Evolutionary conservation across 192 early-diverging fungal species (phyloP), one percentile per base, ranked within the genome.

Genomic region (Powellomyces hirtus): DNA sequence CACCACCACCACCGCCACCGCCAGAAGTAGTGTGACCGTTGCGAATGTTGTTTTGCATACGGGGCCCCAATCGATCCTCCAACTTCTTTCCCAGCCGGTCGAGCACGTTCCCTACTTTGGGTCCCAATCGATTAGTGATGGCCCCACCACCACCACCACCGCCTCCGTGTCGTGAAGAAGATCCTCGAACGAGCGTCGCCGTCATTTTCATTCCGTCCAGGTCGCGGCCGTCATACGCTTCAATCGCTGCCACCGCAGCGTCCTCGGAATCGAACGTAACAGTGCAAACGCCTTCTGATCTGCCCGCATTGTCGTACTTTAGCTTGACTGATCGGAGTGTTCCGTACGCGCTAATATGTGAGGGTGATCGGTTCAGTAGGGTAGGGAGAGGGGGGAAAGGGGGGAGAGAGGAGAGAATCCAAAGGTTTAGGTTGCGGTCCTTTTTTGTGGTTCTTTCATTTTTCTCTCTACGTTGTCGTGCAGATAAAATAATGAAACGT

Each of bases 231-330:
- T 72, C 30, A 44, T 52, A 72, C 4, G 37, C 29, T 26, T 56
- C 37, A 26, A 64, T 29, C 52, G 70, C 70, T 34, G 37, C 51
- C 27, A 44, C 26, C 10, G 70, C 70, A 1, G 33, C 49, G 22
- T 59, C 24, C 7, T 26, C 22, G 5, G 62, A 50, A 4, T 38
- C 62, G 36, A 64, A 72, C 10, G 14, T 42, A 2, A 72, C 62
- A 20, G 56, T 27, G 34, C 59, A 67, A 1, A 34, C 35, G 27
- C 70, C 61, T 13, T 57, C 51, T 2, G 70, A 72, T 3, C 70
- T 50, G 37, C 70, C 70, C 37, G 70, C 70, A 44, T 56, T 59
- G 31, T 72, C 70, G 62, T 57, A 72, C 24, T 53, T 38, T 11
- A 72, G n/a, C 8, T 64, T 53, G 51, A 64, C 52, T 1, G 22